Evolutionary conservation across 2,329 filamentous ascomycete genomes (phyloP), one percentile per base, ranked within the genome.

Genomic region (Ascochyta viciae-villosae): DNA sequence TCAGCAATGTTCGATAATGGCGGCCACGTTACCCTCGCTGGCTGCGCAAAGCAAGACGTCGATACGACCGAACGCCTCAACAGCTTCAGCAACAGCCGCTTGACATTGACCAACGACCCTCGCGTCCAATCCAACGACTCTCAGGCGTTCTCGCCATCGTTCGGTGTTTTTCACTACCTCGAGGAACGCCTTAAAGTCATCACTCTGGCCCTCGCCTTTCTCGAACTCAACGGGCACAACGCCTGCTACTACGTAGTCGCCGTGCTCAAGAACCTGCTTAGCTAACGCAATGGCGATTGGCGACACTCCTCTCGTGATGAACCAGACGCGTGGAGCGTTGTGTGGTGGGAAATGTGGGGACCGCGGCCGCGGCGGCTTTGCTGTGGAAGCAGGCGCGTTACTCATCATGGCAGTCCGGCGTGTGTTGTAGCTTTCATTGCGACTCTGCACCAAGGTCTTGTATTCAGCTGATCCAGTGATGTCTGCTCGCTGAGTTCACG

Each of bases 11-110:
- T 10, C 8, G 24, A 3, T 15, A 22, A 41, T 16, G 7, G 43
- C 41, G 31, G 13, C 8, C 13, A 1, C n/a, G 1, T 57, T 80
- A 91, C 89, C 88, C 83, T 96, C 91, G 57, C 89, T 95, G 53
- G 90, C 90, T 78, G 92, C 96, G 75, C 92, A 96, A 35, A 98
- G 83, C 57, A 98, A 75, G 54, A 98, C 93, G 76, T 99, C 95
- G 50, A 98, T 87, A 37, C 89, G 85, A 8, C 91, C 91, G 78
- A 97, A 98, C 0, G 88, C 83, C 63, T 89, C 85, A 16, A 96
- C 86, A 23, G 92, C 91, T 75, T 96, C 90, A 37, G 94, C 93
- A 49, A 98, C 83, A 29, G 92, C 92, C 47, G 92, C 89, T 70
- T 92, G 89, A 76, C 92, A 96, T 73, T 92, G 89, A 34, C 83